Evolutionary conservation across 805 yeast species (phyloP).

Genomic region (Jamesozyma lodderae): DNA sequence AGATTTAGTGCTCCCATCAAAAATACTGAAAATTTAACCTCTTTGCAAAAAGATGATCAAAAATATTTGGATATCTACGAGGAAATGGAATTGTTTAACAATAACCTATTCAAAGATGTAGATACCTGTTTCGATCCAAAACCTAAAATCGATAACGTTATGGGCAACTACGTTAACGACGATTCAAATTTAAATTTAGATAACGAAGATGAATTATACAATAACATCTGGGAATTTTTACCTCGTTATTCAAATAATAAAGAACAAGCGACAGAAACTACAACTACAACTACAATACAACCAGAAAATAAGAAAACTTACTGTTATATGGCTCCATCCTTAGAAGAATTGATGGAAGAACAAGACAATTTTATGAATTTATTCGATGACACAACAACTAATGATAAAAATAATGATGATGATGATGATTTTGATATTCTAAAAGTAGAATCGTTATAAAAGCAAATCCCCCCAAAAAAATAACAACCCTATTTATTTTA

Average conservation of each 20-base stretch:
- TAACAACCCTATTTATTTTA: not conserved
- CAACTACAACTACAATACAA: not conserved
- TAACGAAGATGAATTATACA: constrained; percentile 8
- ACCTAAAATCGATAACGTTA: not conserved
- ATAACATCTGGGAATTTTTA: constrained; percentile 9
- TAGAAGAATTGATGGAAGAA: constrained; percentile 29
- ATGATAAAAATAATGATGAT: too few relatives aligned
- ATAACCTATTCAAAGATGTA: not conserved
- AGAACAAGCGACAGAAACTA: not conserved
- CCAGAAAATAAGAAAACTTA: not conserved
- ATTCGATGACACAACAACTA: constrained; percentile 1
- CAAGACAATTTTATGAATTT: constrained; percentile 13
- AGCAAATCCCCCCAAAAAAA: not conserved
- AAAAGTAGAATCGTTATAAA: constrained; percentile 1
- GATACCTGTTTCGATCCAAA: not conserved
- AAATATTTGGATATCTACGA: not conserved
- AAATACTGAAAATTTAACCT: constrained; percentile 1
- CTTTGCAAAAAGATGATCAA: not conserved
- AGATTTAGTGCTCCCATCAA: constrained; percentile 4
- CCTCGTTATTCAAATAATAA: constrained; percentile 8
- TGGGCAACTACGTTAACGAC: not conserved
- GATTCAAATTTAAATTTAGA: not conserved
- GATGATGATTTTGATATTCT: constrained; percentile 4
- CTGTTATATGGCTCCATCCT: constrained; percentile 24
- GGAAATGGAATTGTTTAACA: not conserved